Evolutionary conservation across 1,284 basidiomycete genomes (phyloP).

Genomic region (Cryptococcus sp.): DNA sequence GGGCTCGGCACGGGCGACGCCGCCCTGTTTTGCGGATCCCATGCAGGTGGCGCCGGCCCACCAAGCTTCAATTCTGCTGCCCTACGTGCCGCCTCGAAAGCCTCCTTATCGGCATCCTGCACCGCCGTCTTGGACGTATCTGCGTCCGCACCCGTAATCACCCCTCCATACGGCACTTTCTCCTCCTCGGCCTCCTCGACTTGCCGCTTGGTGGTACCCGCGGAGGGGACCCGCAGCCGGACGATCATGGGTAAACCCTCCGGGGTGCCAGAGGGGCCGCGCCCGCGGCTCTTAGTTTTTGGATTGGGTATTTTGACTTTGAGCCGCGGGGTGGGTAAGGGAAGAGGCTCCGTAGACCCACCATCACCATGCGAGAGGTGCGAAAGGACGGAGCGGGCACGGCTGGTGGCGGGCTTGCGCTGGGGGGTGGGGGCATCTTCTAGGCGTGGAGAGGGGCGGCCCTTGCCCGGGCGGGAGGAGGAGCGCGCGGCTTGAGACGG

Average conservation of each 20-base stretch:
- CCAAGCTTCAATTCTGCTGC: constrained; percentile 60
- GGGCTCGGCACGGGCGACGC: constrained; percentile 21
- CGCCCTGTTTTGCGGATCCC: constrained; percentile 21
- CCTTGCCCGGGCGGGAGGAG: constrained; percentile 21
- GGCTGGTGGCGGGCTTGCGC: not conserved
- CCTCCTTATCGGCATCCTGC: constrained; percentile 62
- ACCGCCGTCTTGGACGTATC: constrained; percentile 73
- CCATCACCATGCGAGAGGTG: constrained; percentile 5
- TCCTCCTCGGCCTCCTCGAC: constrained; percentile 42
- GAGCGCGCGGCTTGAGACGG: not conserved
- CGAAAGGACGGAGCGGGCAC: not conserved
- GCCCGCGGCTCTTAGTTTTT: constrained; percentile 8
- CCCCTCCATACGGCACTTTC: constrained; percentile 68
- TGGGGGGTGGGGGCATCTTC: not conserved
- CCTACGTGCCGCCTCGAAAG: constrained; percentile 69
- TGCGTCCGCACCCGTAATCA: constrained; percentile 67
- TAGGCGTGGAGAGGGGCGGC: not conserved
- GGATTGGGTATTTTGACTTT: constrained; percentile 22
- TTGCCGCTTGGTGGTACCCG: constrained; percentile 22
- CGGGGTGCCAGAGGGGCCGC: constrained; percentile 10
- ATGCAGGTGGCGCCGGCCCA: constrained; percentile 30
- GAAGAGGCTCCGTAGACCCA: constrained; percentile 4
- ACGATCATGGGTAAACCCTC: constrained; percentile 26
- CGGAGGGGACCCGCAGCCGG: constrained; percentile 30
- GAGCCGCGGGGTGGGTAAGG: constrained; percentile 8